Evolutionary conservation across 2,329 filamentous ascomycete genomes (phyloP).

Genomic region (Aotearoamyces nothofagi): DNA sequence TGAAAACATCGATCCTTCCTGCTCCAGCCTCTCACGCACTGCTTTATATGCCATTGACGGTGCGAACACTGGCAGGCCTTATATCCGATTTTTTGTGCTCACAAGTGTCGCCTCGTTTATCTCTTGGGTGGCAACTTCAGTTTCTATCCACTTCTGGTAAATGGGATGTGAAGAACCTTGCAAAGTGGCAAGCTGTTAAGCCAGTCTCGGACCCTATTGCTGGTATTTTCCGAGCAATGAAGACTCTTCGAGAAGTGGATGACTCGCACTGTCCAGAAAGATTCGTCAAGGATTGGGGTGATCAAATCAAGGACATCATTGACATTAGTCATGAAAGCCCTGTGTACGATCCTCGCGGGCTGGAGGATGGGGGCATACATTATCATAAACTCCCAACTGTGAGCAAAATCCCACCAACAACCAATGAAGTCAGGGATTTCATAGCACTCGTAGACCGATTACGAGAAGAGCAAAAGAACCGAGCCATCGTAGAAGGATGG

Average conservation of each 20-base stretch:
- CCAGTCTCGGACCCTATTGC: constrained; percentile 70
- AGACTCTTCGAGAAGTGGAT: constrained; percentile 84
- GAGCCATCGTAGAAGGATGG: constrained; percentile 25
- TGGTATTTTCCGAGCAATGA: constrained; percentile 73
- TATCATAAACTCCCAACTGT: constrained; percentile 87
- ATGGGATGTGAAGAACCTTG: constrained; percentile 95
- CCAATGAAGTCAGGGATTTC: constrained; percentile 36
- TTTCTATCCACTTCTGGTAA: constrained; percentile 82
- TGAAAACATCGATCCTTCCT: constrained; percentile 59
- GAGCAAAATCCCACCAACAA: constrained; percentile 69
- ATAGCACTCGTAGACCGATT: constrained; percentile 43
- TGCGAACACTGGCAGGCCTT: constrained; percentile 63
- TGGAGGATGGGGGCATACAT: constrained; percentile 49
- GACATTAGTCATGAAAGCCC: constrained; percentile 87
- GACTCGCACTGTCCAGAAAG: constrained; percentile 60
- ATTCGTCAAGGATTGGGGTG: constrained; percentile 55
- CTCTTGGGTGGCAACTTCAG: constrained; percentile 80
- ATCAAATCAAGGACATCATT: constrained; percentile 58
- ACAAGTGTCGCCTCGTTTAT: constrained; percentile 63
- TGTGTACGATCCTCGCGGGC: constrained; percentile 65
- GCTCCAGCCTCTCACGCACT: constrained; percentile 70
- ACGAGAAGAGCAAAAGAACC: constrained; percentile 34
- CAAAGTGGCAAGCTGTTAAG: constrained; percentile 71
- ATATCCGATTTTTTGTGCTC: constrained; percentile 68
- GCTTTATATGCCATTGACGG: constrained; percentile 63